Conservation (phyloP, 140 eudicot genomes). For the Stevia rebaudiana region DNA sequence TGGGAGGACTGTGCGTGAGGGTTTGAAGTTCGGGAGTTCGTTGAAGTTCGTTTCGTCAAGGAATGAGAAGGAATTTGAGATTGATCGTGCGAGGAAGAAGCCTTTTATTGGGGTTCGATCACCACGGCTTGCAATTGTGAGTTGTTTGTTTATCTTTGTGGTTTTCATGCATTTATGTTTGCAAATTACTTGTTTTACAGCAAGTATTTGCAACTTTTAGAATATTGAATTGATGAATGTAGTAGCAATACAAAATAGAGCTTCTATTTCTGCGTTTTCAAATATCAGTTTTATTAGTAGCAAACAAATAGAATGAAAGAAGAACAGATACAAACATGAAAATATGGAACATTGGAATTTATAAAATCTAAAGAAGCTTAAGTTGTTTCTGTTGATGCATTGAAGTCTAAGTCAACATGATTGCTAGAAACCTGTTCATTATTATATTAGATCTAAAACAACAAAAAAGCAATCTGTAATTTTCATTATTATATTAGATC, state of each 20-base stretch:
- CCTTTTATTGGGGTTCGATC: conserved; percentile 59
- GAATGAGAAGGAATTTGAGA: conserved; percentile 17
- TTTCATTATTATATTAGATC: neutral
- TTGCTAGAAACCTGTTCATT: neutral
- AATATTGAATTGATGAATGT: neutral
- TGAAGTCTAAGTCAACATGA: neutral
- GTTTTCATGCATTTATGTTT: neutral
- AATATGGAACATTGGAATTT: neutral
- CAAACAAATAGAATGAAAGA: neutral
- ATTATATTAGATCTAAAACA: too few species aligned
- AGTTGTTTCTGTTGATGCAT: neutral
- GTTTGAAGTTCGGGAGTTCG: conserved; percentile 73
- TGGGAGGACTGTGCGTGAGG: conserved; percentile 43
- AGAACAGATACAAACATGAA: neutral
- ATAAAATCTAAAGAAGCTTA: neutral
- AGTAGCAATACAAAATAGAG: neutral
- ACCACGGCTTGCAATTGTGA: conserved; percentile 74
- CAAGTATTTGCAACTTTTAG: neutral
- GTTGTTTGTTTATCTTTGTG: conserved; percentile 15
- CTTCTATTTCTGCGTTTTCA: neutral
- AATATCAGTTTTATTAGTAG: neutral
- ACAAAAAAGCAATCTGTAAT: too few species aligned
- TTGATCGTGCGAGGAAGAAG: conserved; percentile 26
- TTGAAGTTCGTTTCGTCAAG: conserved; percentile 48
- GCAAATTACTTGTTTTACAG: neutral